These are phyloP conservation scores for Xylariaceae sp. DNA, from an alignment of 2,329 filamentous ascomycete species.

Conservation along the genomic window DNA sequence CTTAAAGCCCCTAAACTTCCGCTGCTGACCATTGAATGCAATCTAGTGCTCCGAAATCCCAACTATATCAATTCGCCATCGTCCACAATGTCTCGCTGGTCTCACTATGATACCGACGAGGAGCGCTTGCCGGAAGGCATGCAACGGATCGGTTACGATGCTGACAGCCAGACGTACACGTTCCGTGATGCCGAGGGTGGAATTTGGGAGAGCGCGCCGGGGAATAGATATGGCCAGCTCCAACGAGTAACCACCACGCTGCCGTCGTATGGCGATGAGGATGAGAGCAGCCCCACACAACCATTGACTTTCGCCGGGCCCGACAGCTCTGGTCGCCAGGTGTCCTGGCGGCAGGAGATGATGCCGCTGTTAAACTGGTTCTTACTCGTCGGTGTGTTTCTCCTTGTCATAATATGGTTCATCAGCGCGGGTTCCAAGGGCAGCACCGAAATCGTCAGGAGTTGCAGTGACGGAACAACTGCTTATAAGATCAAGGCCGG, in stretches of 20 bases:
- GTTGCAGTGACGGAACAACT: slow-evolving; percentile 42
- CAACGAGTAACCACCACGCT: slow-evolving; percentile 35
- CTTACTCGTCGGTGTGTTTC: slow-evolving; percentile 57
- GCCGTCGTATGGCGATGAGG: slow-evolving; percentile 31
- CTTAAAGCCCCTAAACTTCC: too few species aligned
- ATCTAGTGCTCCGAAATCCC: too few species aligned
- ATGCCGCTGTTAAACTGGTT: slow-evolving; percentile 66
- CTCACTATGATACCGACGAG: slow-evolving; percentile 48
- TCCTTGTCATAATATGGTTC: slow-evolving; percentile 59
- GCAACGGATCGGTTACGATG: slow-evolving; percentile 57
- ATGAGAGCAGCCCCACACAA: slow-evolving; percentile 32
- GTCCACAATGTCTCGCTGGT: slow-evolving; percentile 43
- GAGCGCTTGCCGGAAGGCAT: slow-evolving; percentile 57
- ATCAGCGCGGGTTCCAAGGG: slow-evolving; percentile 44
- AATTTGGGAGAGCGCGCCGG: slow-evolving; percentile 54
- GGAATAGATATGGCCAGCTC: slow-evolving; percentile 54
- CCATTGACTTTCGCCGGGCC: slow-evolving; percentile 28
- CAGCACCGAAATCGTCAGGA: slow-evolving; percentile 24
- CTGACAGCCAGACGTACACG: slow-evolving; percentile 55
- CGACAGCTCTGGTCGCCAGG: slow-evolving; percentile 23
- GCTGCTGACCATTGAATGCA: too few species aligned
- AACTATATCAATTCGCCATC: background rate
- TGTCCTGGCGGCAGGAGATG: slow-evolving; percentile 59
- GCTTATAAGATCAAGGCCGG: slow-evolving; percentile 52
- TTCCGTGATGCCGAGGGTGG: slow-evolving; percentile 52